These are phyloP conservation scores for Trichoderma breve DNA, from an alignment of 2,329 filamentous ascomycete species.

Conservation along the genomic window DNA sequence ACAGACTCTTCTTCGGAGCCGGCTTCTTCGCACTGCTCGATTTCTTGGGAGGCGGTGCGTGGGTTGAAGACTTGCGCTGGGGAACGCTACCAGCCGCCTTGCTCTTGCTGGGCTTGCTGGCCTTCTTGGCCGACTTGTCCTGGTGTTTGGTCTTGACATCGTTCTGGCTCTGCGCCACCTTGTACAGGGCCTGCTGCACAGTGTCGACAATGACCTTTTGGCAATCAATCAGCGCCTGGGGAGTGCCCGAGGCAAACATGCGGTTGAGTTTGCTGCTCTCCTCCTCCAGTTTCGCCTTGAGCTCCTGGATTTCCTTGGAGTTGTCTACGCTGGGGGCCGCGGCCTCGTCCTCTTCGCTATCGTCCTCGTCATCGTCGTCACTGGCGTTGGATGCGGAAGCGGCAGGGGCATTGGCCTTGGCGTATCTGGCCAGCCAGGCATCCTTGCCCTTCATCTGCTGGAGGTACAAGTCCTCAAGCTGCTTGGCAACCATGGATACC, in stretches of 20 bases:
- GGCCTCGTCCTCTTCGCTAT: constrained; percentile 54
- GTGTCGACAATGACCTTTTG: constrained; percentile 61
- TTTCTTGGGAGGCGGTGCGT: constrained; percentile 37
- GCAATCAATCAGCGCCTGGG: constrained; percentile 53
- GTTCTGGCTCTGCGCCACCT: constrained; percentile 65
- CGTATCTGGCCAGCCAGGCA: constrained; percentile 75
- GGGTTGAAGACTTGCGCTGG: constrained; percentile 44
- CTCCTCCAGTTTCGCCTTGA: constrained; percentile 52
- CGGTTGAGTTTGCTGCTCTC: constrained; percentile 59
- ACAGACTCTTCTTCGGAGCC: constrained; percentile 52
- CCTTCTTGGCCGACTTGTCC: constrained; percentile 59
- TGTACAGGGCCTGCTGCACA: constrained; percentile 70
- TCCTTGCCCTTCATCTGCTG: constrained; percentile 74
- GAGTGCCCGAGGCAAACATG: constrained; percentile 48
- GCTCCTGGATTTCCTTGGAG: constrained; percentile 48
- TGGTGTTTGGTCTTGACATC: constrained; percentile 44
- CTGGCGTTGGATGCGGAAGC: constrained; percentile 63
- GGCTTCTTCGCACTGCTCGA: constrained; percentile 44
- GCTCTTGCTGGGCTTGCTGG: constrained; percentile 58
- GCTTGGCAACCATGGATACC: constrained; percentile 68
- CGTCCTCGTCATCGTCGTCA: constrained; percentile 71
- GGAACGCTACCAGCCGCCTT: constrained; percentile 36
- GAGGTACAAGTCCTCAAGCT: constrained; percentile 74
- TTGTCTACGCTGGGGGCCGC: constrained; percentile 43
- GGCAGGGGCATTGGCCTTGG: constrained; percentile 52